Evolutionary conservation across 768 basidiomycete species (phyloP).

Genomic region (Phallus indusiatus): DNA sequence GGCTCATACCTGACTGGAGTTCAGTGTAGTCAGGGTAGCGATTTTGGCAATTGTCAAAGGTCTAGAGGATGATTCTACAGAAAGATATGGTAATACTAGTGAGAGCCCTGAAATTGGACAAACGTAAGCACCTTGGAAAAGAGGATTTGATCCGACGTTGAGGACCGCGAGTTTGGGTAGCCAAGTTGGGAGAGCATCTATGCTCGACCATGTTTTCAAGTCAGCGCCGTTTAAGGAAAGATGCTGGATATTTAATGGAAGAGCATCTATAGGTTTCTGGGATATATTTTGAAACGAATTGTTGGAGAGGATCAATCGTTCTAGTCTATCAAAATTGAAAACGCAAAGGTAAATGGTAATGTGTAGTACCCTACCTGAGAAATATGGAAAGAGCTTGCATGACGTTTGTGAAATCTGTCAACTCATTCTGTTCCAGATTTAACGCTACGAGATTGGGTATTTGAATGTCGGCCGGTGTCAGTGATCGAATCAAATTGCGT

Average conservation of each 20-base stretch:
- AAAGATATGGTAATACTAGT: neutral
- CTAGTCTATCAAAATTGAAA: slow-evolving; percentile 33
- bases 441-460: slow-evolving; percentile 14
- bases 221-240: slow-evolving; percentile 57
- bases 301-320: slow-evolving; percentile 54
- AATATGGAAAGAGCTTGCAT: slow-evolving; percentile 35
- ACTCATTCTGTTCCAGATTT: slow-evolving; percentile 64
- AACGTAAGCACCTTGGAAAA: slow-evolving; percentile 41
- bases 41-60: slow-evolving; percentile 60
- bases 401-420: slow-evolving; percentile 46
- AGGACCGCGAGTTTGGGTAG: slow-evolving; percentile 57
- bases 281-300: slow-evolving; percentile 51
- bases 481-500: slow-evolving; percentile 46
- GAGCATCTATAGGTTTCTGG: slow-evolving; percentile 20
- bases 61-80: slow-evolving; percentile 32
- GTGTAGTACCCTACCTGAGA: slow-evolving; percentile 29
- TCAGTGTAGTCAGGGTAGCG: slow-evolving; percentile 49
- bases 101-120: neutral
- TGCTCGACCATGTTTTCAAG: slow-evolving; percentile 46
- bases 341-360: neutral
- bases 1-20: slow-evolving; percentile 52
- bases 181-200: slow-evolving; percentile 62
- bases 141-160: slow-evolving; percentile 52
- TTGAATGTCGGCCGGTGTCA: slow-evolving; percentile 15
- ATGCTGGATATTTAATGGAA: slow-evolving; percentile 33